phyloP scores from a whole-genome alignment of 2,329 filamentous ascomycete genomes.

The Keithomyces neogunnii region DNA sequence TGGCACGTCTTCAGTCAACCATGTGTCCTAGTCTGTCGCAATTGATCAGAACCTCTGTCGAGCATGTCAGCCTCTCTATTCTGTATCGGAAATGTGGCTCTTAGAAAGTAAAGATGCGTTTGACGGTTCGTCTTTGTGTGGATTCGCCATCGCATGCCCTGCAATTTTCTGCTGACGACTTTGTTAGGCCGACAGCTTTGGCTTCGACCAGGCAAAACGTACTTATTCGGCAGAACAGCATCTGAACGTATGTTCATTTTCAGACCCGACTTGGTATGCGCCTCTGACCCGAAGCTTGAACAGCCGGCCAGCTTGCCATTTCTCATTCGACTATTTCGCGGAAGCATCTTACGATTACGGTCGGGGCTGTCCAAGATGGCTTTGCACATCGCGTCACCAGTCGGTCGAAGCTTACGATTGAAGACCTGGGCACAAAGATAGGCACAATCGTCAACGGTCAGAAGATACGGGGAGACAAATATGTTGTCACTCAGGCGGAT shows the following conservation, averaged over 20 bases:
- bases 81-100: constrained; percentile 48
- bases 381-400: constrained; percentile 57
- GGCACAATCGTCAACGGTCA: constrained; percentile 73
- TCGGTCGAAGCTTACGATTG: constrained; percentile 63
- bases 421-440: constrained; percentile 75
- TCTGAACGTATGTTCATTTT: constrained; percentile 45
- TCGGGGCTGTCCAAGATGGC: constrained; percentile 55
- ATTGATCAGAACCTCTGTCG: no score
- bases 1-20: neutral
- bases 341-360: constrained; percentile 73
- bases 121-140: constrained; percentile 23
- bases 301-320: constrained; percentile 61
- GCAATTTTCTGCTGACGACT: constrained; percentile 5
- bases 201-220: constrained; percentile 77
- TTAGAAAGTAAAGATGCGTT: constrained; percentile 51
- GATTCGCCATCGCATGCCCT: neutral
- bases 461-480: constrained; percentile 55
- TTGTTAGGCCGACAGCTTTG: constrained; percentile 51
- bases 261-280: neutral
- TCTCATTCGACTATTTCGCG: constrained; percentile 78
- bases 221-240: constrained; percentile 75
- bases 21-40: neutral
- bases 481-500: constrained; percentile 36
- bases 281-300: neutral
- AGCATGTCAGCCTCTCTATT: neutral